Evolutionary conservation across 768 basidiomycete species (phyloP), one percentile per base, ranked within the genome.

Genomic region (Lentinula aciculospora): DNA sequence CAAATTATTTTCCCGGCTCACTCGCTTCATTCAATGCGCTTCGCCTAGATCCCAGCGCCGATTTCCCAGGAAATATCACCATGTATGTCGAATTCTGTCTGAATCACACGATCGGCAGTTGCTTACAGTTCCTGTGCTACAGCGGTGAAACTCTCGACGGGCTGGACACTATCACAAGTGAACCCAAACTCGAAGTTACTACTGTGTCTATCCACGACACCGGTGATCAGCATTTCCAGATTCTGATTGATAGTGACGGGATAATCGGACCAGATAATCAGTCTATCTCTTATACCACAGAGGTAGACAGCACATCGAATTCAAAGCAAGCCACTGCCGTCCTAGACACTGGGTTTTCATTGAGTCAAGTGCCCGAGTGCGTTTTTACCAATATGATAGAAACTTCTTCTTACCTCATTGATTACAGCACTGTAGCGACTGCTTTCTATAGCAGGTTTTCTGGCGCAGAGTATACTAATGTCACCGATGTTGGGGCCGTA

Each of bases 271-370:
- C 85, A 0, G 77, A 85, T 56, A 84, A 84, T 5, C 65, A 80
- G 28, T 58, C 71, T 17, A 79, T 86, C 42, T 62, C 71, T 19
- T 63, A 83, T 46, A 65, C 62, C 3, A 80, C 82, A 0, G 69
- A 66, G 27, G 85, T 88, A 15, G 63, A 70, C 9, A 69, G 75
- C 29, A 72, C 74, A 1, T 67, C 70, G 27, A 68, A 79, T 46
- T 69, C 68, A 9, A 70, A 71, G 15, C 82, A 82, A 61, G 71
- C 81, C 7, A 85, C 84, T 1, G 80, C 80, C 3, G 74, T 90
- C 3, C 71, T 89, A 29, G 89, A 91, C 65, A 83, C 85, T 3
- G 88, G 89, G 0, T 89, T 86, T 67, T 77, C 85, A 0, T 71
- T 88, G 2, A 79, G 85, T 12, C 87, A 88, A 65, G 75, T 88